Conservation (phyloP, 164 flowering plant genomes). For the Vitis rotundifolia region DNA sequence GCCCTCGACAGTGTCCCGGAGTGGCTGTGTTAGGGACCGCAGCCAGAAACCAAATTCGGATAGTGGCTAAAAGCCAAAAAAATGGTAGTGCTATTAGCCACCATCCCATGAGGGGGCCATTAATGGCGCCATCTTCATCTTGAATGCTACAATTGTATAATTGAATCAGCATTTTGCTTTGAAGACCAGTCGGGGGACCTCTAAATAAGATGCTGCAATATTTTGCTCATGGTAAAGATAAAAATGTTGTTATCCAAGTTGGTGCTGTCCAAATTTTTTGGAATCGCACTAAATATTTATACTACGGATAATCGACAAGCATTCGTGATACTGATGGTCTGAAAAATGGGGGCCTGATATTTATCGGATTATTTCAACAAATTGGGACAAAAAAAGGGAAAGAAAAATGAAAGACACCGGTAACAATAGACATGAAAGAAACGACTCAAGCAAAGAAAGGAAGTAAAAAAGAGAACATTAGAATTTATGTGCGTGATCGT, state of each 20-base stretch:
- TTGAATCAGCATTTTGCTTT: background rate
- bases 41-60: background rate
- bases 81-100: background rate
- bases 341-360: too few species aligned
- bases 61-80: slow-evolving; percentile 4
- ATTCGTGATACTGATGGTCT: too few species aligned
- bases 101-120: background rate
- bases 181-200: background rate
- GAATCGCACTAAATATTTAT: background rate
- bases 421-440: too few species aligned
- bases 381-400: too few species aligned
- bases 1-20: slow-evolving; percentile 10
- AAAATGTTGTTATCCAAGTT: background rate
- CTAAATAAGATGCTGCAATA: background rate
- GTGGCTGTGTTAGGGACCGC: background rate
- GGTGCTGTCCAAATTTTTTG: too few species aligned
- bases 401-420: too few species aligned
- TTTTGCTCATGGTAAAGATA: background rate
- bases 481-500: too few species aligned
- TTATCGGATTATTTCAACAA: too few species aligned
- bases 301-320: too few species aligned
- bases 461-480: too few species aligned
- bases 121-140: slow-evolving; percentile 4
- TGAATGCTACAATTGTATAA: background rate
- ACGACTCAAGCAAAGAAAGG: too few species aligned